phyloP scores from a whole-genome alignment of 2,329 filamentous ascomycete species.

The Ilyonectria destructans region DNA sequence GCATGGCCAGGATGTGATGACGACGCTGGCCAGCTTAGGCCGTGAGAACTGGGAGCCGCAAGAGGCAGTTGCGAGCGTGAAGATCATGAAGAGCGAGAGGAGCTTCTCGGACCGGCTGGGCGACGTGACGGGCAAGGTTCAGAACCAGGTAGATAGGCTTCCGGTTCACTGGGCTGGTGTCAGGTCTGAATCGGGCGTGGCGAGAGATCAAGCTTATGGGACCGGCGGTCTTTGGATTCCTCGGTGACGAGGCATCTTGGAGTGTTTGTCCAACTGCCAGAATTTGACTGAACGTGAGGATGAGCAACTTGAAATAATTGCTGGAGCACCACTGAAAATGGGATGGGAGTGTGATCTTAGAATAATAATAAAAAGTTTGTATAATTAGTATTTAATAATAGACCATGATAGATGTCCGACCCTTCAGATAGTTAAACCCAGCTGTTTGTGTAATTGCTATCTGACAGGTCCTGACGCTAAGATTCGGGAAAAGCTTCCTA shows the following conservation, averaged over 20 bases:
- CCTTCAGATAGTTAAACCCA: too few relatives aligned
- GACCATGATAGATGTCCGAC: too few relatives aligned
- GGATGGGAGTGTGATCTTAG: background rate
- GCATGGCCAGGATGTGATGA: constrained; percentile 59
- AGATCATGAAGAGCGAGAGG: constrained; percentile 59
- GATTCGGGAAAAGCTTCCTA: too few relatives aligned
- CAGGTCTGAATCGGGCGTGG: constrained; percentile 63
- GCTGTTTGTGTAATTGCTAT: too few relatives aligned
- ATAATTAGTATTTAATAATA: too few relatives aligned
- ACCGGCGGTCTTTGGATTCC: constrained; percentile 66
- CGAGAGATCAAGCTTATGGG: constrained; percentile 66
- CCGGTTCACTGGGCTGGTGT: constrained; percentile 74
- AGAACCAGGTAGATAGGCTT: constrained; percentile 71
- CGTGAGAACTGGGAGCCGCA: constrained; percentile 63
- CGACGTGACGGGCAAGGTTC: constrained; percentile 64
- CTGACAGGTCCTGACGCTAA: too few relatives aligned
- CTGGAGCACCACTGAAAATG: background rate
- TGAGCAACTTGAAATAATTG: background rate
- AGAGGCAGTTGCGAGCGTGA: constrained; percentile 57
- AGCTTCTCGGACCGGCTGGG: constrained; percentile 64
- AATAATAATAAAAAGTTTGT: too few relatives aligned
- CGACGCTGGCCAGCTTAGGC: constrained; percentile 63
- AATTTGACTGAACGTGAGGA: background rate
- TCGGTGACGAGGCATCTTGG: constrained; percentile 37
- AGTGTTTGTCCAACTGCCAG: background rate